phyloP scores from a whole-genome alignment of 1,284 basidiomycete genomes.

The Cryptococcus maquisensis region DNA sequence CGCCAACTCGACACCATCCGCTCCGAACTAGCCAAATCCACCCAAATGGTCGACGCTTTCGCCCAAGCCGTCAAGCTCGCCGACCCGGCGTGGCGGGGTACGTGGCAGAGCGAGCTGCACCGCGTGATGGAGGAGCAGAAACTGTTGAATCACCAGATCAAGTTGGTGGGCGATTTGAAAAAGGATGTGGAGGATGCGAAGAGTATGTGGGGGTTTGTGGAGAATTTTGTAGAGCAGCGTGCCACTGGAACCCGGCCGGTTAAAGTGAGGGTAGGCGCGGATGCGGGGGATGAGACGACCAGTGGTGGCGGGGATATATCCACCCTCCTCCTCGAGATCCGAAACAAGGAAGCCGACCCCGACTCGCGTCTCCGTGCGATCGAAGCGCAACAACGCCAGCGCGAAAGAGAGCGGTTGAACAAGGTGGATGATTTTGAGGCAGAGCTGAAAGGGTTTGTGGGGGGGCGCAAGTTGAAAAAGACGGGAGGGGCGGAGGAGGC shows the following conservation, averaged over 20 bases:
- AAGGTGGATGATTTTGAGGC: slow-evolving; percentile 62
- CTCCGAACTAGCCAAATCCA: slow-evolving; percentile 68
- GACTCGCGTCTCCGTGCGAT: slow-evolving; percentile 80
- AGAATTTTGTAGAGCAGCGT: slow-evolving; percentile 78
- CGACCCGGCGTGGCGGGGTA: slow-evolving; percentile 97
- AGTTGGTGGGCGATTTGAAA: slow-evolving; percentile 78
- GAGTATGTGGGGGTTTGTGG: slow-evolving; percentile 80
- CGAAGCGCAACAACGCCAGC: slow-evolving; percentile 71
- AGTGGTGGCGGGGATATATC: slow-evolving; percentile 55
- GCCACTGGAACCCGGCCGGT: slow-evolving; percentile 48
- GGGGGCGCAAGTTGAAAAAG: slow-evolving; percentile 78
- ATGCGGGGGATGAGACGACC: slow-evolving; percentile 25
- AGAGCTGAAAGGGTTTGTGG: slow-evolving; percentile 78
- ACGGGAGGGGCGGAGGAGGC: slow-evolving; percentile 90
- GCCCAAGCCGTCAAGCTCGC: slow-evolving; percentile 81
- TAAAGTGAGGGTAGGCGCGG: slow-evolving; percentile 10
- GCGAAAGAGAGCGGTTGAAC: slow-evolving; percentile 69
- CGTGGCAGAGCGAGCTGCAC: slow-evolving; percentile 93
- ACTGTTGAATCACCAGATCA: slow-evolving; percentile 85
- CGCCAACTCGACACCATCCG: slow-evolving; percentile 67
- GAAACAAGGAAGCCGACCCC: slow-evolving; percentile 73
- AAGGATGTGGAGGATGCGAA: slow-evolving; percentile 86
- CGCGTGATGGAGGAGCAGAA: slow-evolving; percentile 97
- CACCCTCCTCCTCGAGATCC: slow-evolving; percentile 74
- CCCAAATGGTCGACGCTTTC: slow-evolving; percentile 69